Evolutionary conservation across 495 filamentous ascomycete species (phyloP).

Genomic region (Platismatia glauca): DNA sequence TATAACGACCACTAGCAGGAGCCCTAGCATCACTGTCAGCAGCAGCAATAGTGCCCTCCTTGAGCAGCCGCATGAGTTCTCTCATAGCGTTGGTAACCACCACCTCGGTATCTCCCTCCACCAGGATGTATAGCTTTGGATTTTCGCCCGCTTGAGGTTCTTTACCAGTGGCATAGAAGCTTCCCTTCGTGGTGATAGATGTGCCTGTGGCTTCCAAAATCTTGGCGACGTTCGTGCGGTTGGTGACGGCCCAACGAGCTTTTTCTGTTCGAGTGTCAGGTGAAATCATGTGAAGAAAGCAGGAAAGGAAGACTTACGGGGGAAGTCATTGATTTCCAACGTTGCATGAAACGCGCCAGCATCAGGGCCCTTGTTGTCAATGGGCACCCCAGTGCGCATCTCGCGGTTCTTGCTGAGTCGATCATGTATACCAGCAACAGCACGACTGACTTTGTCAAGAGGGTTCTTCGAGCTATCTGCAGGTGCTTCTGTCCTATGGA

Average conservation of each 20-base stretch:
- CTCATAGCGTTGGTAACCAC: constrained; percentile 86
- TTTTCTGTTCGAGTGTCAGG: constrained; percentile 52
- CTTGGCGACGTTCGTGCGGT: constrained; percentile 96
- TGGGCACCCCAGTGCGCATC: constrained; percentile 82
- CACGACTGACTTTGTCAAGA: constrained; percentile 74
- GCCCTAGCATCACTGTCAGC: constrained; percentile 74
- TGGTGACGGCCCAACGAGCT: constrained; percentile 97
- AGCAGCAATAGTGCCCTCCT: constrained; percentile 87
- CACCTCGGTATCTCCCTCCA: constrained; percentile 93
- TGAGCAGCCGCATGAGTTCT: constrained; percentile 78
- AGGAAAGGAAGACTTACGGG: constrained; percentile 47
- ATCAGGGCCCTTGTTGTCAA: constrained; percentile 97
- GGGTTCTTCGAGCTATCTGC: constrained; percentile 52
- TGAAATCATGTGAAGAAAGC: constrained; percentile 19
- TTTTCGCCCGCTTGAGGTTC: constrained; percentile 62
- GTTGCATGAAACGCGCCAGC: constrained; percentile 96
- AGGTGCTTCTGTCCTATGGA: constrained; percentile 62
- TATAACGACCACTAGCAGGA: constrained; percentile 80
- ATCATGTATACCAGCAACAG: constrained; percentile 76
- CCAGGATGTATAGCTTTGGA: constrained; percentile 92
- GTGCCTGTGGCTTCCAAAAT: constrained; percentile 92
- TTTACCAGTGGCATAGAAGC: constrained; percentile 75
- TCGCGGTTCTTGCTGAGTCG: constrained; percentile 79
- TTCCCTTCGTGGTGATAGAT: constrained; percentile 95
- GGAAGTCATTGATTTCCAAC: constrained; percentile 98